Evolutionary conservation across 805 yeast genomes (phyloP).

Genomic region (Tetrapisispora fleetii): DNA sequence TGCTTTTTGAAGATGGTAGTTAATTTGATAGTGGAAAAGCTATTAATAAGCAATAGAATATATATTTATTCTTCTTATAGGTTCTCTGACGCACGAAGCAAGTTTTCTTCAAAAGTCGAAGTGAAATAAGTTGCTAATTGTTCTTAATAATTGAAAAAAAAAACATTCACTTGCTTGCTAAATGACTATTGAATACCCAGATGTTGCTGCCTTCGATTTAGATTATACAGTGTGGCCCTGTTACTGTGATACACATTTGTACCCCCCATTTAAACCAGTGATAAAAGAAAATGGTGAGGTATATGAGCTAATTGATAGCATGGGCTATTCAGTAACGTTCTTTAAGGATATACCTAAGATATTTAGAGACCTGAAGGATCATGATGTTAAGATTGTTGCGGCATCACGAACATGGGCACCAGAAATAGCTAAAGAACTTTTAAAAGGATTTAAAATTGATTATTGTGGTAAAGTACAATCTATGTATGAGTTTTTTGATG

Average conservation of each 20-base stretch:
- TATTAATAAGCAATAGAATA: too few relatives aligned
- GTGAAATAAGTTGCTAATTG: too few relatives aligned
- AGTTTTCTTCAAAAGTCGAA: too few relatives aligned
- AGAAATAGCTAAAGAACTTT: constrained; percentile 55
- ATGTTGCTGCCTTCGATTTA: constrained; percentile 29
- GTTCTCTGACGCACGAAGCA: too few relatives aligned
- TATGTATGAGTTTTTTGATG: constrained; percentile 37
- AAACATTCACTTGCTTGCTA: not conserved
- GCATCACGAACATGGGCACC: constrained; percentile 81
- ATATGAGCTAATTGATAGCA: constrained; percentile 22
- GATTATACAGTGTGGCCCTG: constrained; percentile 33
- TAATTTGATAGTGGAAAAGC: too few relatives aligned
- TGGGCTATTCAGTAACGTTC: constrained; percentile 47
- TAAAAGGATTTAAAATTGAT: constrained; percentile 43
- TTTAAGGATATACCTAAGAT: constrained; percentile 63
- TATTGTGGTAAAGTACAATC: constrained; percentile 27
- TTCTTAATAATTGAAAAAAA: too few relatives aligned
- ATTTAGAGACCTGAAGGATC: constrained; percentile 39
- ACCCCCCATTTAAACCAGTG: constrained; percentile 26
- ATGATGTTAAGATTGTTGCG: constrained; percentile 45
- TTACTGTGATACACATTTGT: constrained; percentile 30
- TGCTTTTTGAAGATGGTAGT: too few relatives aligned
- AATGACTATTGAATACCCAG: constrained; percentile 18
- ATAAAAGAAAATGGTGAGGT: constrained; percentile 22
- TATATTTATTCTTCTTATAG: too few relatives aligned